Evolutionary conservation across 345 rosid genomes (phyloP), one percentile per base, ranked within the genome.

Genomic region (Eucalyptus rudis): DNA sequence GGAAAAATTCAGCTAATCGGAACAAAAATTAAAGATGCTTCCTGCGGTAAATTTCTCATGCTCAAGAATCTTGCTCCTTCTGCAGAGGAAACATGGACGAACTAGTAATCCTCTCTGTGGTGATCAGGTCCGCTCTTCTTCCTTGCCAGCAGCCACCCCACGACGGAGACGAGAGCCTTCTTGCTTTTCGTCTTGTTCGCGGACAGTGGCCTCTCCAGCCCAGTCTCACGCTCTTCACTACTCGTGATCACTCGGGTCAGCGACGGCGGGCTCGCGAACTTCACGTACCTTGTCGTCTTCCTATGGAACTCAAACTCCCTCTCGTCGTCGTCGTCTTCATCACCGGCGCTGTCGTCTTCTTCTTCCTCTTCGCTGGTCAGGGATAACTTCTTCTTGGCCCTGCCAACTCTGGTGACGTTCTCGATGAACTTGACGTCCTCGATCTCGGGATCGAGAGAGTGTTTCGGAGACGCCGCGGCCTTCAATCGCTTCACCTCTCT

Each of bases 181-280:
- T 90, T 93, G 62, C 56, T 89, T 90, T 89, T 92, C 88, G 88
- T 90, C 90, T 89, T 92, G 76, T 88, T 92, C 43, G 49, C 88
- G 6, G 92, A 88, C 89, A 88, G 90, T 44, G 86, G 89, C 89
- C 92, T 92, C 87, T 90, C 92, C 6, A 91, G 64, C 33, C 31
- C 87, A 49, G 62, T 22, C 2, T 90, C 91, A 4, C 76, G 44
- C 31, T 87, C 88, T 80, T 92, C 91, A 59, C 88, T 91, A 27
- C 89, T 89, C 22, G 58, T 89, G 83, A 93, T 90, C 87, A 94
- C 94, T 76, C 91, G 91, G 47, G 97, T 87, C 47, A 92, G 83
- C 12, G 95, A 86, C 31, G 95, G 94, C 14, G 97, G 92, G 90
- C 95, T 94, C 27, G 96, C 96, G 47, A 96, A 96, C 33, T 93